Evolutionary conservation across 2,329 filamentous ascomycete species (phyloP), one percentile per base, ranked within the genome.

Genomic region (Dichotomopilus funicola): DNA sequence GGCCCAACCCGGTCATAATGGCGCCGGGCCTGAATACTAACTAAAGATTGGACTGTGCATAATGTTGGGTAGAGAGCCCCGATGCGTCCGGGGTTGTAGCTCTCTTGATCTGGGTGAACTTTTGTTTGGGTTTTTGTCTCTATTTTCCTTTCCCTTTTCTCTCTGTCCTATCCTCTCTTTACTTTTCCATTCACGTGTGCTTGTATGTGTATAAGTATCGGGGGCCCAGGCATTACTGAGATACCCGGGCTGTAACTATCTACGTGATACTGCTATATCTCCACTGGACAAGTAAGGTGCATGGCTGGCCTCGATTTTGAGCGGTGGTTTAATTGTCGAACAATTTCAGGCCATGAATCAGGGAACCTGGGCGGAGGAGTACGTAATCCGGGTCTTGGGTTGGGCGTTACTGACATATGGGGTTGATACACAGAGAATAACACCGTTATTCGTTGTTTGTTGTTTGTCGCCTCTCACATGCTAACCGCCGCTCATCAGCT

Each of bases 1-100:
- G 35, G 70, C 73, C n/a, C 78, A 81, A 62, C 66, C 73, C 38
- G 77, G 77, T 34, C 82, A 85, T 62, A 85, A 85, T 64, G 82
- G 82, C n/a, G 70, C 72, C 31, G 69, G 74, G 45, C 73, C 72
- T 47, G 81, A 82, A 36, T 73, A 74, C 48, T 83, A 80, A 48
- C 33, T 5, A 27, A 27, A 3, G 19, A 27, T 27, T 27, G 19
- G 19, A 27, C 19, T 27, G 19, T 27, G 19, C 19, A 27, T 27
- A 27, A 27, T 27, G 19, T 27, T 27, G 19, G 19, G 19, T 27
- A 27, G 19, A 27, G 19, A 27, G 19, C 19, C 19, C 19, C 19
- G 19, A 27, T 27, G 19, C 19, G 19, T 27, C 27, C 33, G n/a
- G 11, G 51, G n/a, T 12, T 38, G 36, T 8, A 11, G 11, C 40